phyloP scores from a whole-genome alignment of 352 stramenopile genomes.

The Globisporangium lucens region DNA sequence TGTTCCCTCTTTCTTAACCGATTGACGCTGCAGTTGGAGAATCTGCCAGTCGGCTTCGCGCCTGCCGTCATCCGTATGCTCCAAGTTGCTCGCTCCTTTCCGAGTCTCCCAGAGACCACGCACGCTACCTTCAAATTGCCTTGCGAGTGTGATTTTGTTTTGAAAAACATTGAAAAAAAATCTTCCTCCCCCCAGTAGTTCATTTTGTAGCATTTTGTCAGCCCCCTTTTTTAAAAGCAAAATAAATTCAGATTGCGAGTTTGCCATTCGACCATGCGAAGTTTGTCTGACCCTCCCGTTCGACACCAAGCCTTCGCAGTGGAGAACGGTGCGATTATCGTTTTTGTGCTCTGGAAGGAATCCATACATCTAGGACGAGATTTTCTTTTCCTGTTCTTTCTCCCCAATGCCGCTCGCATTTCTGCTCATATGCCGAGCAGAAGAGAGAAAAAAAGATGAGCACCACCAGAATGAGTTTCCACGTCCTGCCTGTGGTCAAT shows the following conservation, averaged over 20 bases:
- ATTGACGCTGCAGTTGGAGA: background rate
- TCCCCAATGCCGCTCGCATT: too few relatives aligned
- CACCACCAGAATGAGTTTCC: too few relatives aligned
- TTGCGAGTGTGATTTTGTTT: background rate
- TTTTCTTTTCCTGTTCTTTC: too few relatives aligned
- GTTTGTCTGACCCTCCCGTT: too few relatives aligned
- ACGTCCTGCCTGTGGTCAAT: too few relatives aligned
- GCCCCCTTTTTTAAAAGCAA: background rate
- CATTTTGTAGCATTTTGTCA: constrained; percentile 2
- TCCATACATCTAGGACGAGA: too few relatives aligned
- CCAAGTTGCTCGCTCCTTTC: background rate
- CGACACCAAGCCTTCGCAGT: too few relatives aligned
- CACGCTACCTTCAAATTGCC: background rate
- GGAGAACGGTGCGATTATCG: too few relatives aligned
- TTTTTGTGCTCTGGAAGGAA: too few relatives aligned
- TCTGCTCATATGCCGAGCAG: too few relatives aligned
- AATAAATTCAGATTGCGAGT: background rate
- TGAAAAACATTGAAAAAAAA: background rate
- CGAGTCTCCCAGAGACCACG: too few relatives aligned
- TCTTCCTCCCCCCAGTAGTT: background rate
- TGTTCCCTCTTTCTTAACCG: background rate
- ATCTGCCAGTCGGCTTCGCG: background rate
- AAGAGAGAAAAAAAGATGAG: too few relatives aligned
- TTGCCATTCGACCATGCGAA: background rate
- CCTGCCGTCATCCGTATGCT: background rate